Conservation (phyloP, 106 monocot species). For the Dioscorea dumetorum region DNA sequence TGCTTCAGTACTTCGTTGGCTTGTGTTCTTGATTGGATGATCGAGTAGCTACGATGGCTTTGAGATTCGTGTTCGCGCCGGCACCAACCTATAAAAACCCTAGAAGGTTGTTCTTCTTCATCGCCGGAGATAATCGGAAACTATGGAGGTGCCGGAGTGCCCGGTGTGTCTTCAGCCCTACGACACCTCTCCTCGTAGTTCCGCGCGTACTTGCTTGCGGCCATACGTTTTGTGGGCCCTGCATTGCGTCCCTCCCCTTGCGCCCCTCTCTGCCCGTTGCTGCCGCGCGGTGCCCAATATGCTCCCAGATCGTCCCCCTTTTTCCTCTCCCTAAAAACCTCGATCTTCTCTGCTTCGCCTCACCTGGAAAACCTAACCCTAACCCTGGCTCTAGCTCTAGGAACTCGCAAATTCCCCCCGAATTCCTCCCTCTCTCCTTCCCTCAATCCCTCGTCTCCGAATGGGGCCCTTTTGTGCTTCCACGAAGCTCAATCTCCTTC, state of each 20-base stretch:
- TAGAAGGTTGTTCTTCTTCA: no score
- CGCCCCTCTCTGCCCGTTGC: slow-evolving; percentile 14
- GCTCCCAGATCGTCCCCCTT: slow-evolving; percentile 59
- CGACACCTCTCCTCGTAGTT: slow-evolving; percentile 24
- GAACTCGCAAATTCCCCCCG: background rate
- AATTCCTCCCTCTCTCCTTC: slow-evolving; percentile 24
- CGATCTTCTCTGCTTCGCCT: slow-evolving; percentile 59
- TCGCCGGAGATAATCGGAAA: background rate
- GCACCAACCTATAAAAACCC: no score
- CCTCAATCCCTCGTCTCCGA: slow-evolving; percentile 18
- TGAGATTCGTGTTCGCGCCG: no score
- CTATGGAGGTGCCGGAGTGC: slow-evolving; percentile 58
- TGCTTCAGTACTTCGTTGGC: background rate
- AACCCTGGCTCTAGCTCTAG: background rate
- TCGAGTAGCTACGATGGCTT: no score
- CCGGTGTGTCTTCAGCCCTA: slow-evolving; percentile 70
- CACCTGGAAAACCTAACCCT: slow-evolving; percentile 1
- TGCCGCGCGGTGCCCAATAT: slow-evolving; percentile 71
- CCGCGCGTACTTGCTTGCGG: slow-evolving; percentile 94
- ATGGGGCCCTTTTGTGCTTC: slow-evolving; percentile 52
- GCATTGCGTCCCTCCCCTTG: slow-evolving; percentile 43
- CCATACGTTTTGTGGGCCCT: slow-evolving; percentile 68
- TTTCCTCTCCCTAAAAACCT: slow-evolving; percentile 80
- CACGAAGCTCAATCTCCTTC: slow-evolving; percentile 22
- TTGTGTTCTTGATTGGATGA: no score